Conservation (phyloP, 2,329 filamentous ascomycete species). For the Chaetomium sp. region DNA sequence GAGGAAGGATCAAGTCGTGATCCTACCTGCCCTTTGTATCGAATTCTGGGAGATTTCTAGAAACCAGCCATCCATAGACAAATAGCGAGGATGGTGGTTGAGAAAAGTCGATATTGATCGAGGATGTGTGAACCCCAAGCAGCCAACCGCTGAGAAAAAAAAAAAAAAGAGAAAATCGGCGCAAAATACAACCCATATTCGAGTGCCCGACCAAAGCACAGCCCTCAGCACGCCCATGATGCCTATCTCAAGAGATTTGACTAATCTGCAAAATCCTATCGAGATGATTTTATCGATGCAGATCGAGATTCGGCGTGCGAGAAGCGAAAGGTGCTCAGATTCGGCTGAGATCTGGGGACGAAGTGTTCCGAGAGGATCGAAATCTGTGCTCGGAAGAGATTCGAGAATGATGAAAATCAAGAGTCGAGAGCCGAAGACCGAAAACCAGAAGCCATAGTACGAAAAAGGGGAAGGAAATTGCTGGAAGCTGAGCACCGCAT, state of each 20-base stretch:
- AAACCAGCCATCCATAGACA: no score
- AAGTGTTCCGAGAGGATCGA: conserved; percentile 7
- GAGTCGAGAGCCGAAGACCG: background rate
- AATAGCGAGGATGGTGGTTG: no score
- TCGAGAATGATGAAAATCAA: background rate
- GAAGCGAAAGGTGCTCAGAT: background rate
- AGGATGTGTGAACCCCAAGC: background rate
- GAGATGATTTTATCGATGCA: background rate
- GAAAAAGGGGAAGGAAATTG: conserved; percentile 1
- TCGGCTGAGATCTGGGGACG: background rate
- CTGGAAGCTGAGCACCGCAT: background rate
- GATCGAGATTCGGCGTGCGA: background rate
- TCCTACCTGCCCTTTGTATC: no score
- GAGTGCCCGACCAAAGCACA: background rate
- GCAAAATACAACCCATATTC: conserved; percentile 1
- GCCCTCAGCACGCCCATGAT: background rate
- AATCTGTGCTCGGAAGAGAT: conserved; percentile 1
- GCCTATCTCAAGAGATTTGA: background rate
- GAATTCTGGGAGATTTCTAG: no score
- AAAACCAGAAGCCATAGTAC: background rate
- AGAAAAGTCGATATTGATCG: no score
- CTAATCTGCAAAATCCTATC: background rate
- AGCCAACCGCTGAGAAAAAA: background rate
- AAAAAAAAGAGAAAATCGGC: background rate
- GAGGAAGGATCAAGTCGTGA: no score